These are phyloP conservation scores for Cyclotella choctawhatcheeana DNA, from an alignment of 108 stramenopile genomes.

Conservation along the genomic window DNA sequence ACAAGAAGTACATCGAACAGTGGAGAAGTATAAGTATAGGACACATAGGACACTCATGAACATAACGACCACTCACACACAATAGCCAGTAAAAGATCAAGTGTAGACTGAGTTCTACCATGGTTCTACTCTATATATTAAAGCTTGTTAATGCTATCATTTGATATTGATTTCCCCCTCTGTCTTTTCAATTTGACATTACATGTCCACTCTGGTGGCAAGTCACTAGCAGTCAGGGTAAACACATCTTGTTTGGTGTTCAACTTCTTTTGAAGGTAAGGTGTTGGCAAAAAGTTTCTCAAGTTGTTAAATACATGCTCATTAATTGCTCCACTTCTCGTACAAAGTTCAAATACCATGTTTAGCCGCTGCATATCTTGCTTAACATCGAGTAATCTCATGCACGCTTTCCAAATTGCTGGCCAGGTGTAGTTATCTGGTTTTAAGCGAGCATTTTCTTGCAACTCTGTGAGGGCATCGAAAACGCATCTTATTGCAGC, in stretches of 20 bases:
- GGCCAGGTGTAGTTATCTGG: constrained; percentile 51
- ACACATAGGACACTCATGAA: too few species aligned
- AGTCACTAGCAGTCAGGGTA: constrained; percentile 33
- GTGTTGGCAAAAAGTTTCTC: constrained; percentile 31
- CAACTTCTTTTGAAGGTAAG: constrained; percentile 46
- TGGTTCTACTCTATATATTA: too few species aligned
- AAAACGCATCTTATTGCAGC: constrained; percentile 34
- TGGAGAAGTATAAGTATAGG: too few species aligned
- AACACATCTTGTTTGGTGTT: constrained; percentile 16
- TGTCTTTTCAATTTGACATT: constrained; percentile 36
- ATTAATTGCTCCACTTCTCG: constrained; percentile 29
- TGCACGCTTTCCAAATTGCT: constrained; percentile 45
- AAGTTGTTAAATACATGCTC: constrained; percentile 45
- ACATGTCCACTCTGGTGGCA: constrained; percentile 46
- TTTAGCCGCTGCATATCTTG: constrained; percentile 39
- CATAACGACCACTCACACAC: too few species aligned
- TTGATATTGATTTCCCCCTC: too few species aligned
- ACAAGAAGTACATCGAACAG: too few species aligned
- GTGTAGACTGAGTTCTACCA: too few species aligned
- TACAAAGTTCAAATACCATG: constrained; percentile 36
- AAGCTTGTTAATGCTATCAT: too few species aligned
- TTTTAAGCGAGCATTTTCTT: constrained; percentile 16
- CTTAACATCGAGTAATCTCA: constrained; percentile 28
- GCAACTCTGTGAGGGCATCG: constrained; percentile 27
- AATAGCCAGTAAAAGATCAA: too few species aligned